Evolutionary conservation across 2,329 filamentous ascomycete species (phyloP), one percentile per base, ranked within the genome.

Genomic region (Penicillium sp.): DNA sequence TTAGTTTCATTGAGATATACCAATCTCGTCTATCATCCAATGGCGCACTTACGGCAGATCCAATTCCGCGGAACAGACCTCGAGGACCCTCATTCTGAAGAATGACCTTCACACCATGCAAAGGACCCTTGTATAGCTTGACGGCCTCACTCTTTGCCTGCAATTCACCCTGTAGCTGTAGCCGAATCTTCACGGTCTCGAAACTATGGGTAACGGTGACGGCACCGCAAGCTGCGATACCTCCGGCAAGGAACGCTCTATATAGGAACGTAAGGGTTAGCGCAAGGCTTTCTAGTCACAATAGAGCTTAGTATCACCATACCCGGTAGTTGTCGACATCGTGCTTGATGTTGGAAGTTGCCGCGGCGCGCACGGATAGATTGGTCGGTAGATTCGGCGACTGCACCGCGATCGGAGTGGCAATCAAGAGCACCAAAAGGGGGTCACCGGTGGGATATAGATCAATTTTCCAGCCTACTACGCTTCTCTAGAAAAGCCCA

Each of bases 191-290:
- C 74, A 99, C 92, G 13, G 93, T 98, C 79, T 99, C 95, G 79
- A 98, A 98, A 56, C 93, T 93, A 78, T 99, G 95, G 50, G 95
- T 98, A 64, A 96, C 93, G 42, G 93, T 98, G 56, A 99, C 95
- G 64, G 95, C 95, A 72, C 95, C 95, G 79, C 93, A 98, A 64
- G 95, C 95, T 72, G 95, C 95, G 72, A 99, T 90, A 73, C 95
- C 95, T 74, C 95, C 95, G 56, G 95, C 93, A 70, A 98, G 87
- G 81, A 99, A 99, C 60, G 92, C 91, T 65, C 93, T 86, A 52
- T 52, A 47, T 14, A 49, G 53, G 46, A 37, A 26, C n/a, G 46
- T 14, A 31, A 3, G 16, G 10, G 45, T 66, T 45, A 66, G 63
- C 54, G n/a, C 42, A 58, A n/a, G 46, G 24, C 10, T 24, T 37